Evolutionary conservation across 2,329 filamentous ascomycete genomes (phyloP), one percentile per base, ranked within the genome.

Genomic region (Penicillium sp.): DNA sequence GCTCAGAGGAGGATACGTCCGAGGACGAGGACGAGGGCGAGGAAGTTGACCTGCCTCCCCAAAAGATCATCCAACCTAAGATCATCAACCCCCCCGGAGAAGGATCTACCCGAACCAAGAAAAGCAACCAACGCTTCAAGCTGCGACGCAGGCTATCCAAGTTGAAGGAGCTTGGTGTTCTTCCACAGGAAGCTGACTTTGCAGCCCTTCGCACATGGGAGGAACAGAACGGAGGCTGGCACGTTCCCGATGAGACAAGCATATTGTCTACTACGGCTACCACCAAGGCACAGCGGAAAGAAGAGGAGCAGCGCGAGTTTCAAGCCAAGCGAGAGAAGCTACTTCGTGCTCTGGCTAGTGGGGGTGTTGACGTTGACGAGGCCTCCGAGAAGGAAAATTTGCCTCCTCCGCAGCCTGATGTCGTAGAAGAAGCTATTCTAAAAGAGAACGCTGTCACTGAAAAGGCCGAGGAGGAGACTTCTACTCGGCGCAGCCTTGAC

Each of bases 41-140:
- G 61, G 65, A 67, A 28, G 45, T 59, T 43, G 30, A 62, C 58
- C 68, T 59, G 55, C 68, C 57, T 35, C 38, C 57, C 1, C 22
- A 55, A 11, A 61, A 56, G 46, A 49, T 35, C 26, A 58, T 64
- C 37, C n/a, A 45, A 14, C 48, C 56, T 13, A 57, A 58, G 22
- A 68, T 68, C 38, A 52, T 69, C 35, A 75, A 73, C 14, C 72
- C 81, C 53, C 83, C 85, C 46, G 80, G 81, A 4, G 56, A 80
- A 61, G 87, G 87, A 16, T 79, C 78, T 35, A 65, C 70, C 25
- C 67, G 71, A 19, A 90, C 87, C 0, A 81, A 81, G 54, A 75
- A 76, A 26, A 83, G 86, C 62, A 90, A 90, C 65, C 69, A 75
- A 33, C 80, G 87, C 42, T 80, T 81, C 43, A 82, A 81, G 58